A percentile compares a stretch with the other conserved stretches of the same genome.
phyloP scores from a whole-genome alignment of 345 rosid species.

The Toxicodendron radicans region DNA sequence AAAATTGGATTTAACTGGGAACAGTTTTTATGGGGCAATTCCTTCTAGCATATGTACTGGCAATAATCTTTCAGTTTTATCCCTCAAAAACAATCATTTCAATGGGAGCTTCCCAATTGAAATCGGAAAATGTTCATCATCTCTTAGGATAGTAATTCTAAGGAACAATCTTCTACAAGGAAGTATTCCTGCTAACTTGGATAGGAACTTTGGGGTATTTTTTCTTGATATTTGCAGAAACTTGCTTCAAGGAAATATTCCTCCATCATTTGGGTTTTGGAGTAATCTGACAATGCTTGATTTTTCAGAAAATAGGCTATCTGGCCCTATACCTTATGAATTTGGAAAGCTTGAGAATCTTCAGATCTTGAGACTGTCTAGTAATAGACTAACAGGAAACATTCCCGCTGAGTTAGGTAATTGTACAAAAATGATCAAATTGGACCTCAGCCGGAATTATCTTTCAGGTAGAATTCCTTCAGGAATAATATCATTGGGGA shows the following conservation, averaged over 20 bases:
- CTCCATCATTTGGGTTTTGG: conserved; percentile 31
- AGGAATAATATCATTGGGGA: conserved; percentile 25
- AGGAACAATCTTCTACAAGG: conserved; percentile 35
- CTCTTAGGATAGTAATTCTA: conserved; percentile 36
- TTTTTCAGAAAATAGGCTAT: conserved; percentile 35
- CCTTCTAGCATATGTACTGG: conserved; percentile 31
- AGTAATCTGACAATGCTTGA: conserved; percentile 40
- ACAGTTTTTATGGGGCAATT: conserved; percentile 33
- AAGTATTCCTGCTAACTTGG: conserved; percentile 28
- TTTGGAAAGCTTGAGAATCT: conserved; percentile 36
- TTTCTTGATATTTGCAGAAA: conserved; percentile 31
- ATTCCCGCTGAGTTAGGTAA: conserved; percentile 33
- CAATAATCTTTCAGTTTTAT: conserved; percentile 28
- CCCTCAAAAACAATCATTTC: conserved; percentile 29
- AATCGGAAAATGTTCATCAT: conserved; percentile 33
- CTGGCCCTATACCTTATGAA: conserved; percentile 39
- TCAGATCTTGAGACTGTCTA: conserved; percentile 26
- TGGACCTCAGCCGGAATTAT: conserved; percentile 35
- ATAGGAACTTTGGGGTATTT: conserved; percentile 19
- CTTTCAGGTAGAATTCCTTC: conserved; percentile 38
- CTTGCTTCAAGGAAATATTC: conserved; percentile 37
- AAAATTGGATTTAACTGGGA: conserved; percentile 36
- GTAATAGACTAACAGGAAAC: conserved; percentile 33
- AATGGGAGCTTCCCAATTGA: conserved; percentile 35
- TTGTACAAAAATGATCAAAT: conserved; percentile 33